Evolutionary conservation across 352 stramenopile genomes (phyloP), one percentile per base, ranked within the genome.

Genomic region (Phytophthora colocasiae): DNA sequence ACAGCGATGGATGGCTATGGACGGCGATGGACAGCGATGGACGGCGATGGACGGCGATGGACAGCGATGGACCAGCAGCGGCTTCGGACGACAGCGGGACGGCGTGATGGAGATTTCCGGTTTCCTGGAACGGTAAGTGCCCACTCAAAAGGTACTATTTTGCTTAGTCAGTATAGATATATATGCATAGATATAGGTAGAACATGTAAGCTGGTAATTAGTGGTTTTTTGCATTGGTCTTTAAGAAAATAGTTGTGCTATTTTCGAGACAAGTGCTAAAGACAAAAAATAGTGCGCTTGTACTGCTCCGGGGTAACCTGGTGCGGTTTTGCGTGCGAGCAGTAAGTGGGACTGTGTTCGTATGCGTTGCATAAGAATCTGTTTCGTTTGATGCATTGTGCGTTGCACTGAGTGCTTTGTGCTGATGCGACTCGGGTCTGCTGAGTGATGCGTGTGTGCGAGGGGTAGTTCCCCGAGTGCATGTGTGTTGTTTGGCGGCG

Each of bases 351-450:
- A n/a, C 45, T 57, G 49, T 57, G 24, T 57, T 57, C 49, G 27
- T 57, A 57, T 57, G 49, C 49, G 11, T 15, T 47, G 49, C 34
- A 19, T 47, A 32, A 46, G 48, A 56, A 56, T 53, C 29, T 41
- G 48, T 53, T 53, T 40, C 22, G 26, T 41, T 53, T 53, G 29
- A 53, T 11, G 7, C 15, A 53, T 53, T 53, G 4, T 39, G 48
- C 48, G 48, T 56, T 56, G 48, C 48, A 17, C 17, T 56, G 48
- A 12, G 48, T 56, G 34, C 19, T 56, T 56, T 56, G 48, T 56
- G 48, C 48, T 31, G 19, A 56, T 6, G 48, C 29, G 31, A 22
- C 17, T 12, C 19, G 31, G 19, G 41, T 10, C 22, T 55, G 48
- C 31, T 32, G 27, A 10, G 32, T 3, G 19, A 55, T 10, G 32